Evolutionary conservation across 257 asterid species (phyloP).

Genomic region (Ballota nigra): DNA sequence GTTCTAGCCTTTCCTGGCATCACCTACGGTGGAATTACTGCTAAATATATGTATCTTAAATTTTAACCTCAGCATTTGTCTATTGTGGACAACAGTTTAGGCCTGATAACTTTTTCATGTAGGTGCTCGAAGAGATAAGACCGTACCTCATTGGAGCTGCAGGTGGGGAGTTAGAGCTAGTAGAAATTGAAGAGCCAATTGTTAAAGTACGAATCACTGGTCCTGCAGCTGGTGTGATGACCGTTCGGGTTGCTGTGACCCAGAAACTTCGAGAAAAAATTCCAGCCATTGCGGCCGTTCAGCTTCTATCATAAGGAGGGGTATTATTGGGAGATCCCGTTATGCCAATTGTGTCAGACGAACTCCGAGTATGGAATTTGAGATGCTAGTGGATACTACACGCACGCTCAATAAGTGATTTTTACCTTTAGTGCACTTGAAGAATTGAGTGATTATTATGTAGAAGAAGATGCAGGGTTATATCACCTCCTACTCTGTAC

Average conservation of each 20-base stretch:
- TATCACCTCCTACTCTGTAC: constrained; percentile 13
- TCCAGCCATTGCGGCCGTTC: constrained; percentile 92
- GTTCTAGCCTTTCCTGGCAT: not conserved
- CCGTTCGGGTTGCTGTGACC: constrained; percentile 94
- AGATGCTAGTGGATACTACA: constrained; percentile 11
- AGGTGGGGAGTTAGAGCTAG: constrained; percentile 86
- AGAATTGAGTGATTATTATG: constrained; percentile 6
- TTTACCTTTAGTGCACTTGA: not conserved
- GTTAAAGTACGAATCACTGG: constrained; percentile 87
- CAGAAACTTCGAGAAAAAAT: constrained; percentile 92
- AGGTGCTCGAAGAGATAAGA: constrained; percentile 96
- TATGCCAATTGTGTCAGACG: not conserved
- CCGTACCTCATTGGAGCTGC: constrained; percentile 92
- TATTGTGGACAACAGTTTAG: not conserved
- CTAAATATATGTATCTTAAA: not conserved
- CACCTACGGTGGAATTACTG: not conserved
- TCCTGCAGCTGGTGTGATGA: constrained; percentile 95
- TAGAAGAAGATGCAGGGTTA: not conserved
- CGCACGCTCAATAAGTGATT: constrained; percentile 17
- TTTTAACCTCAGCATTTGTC: not conserved
- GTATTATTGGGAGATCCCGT: not conserved
- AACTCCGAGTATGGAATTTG: not conserved
- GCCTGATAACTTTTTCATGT: constrained; percentile 1
- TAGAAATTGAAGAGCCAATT: constrained; percentile 83
- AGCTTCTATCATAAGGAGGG: constrained; percentile 56